Conservation (phyloP, 306 rosid genomes). For the Alnus glutinosa region DNA sequence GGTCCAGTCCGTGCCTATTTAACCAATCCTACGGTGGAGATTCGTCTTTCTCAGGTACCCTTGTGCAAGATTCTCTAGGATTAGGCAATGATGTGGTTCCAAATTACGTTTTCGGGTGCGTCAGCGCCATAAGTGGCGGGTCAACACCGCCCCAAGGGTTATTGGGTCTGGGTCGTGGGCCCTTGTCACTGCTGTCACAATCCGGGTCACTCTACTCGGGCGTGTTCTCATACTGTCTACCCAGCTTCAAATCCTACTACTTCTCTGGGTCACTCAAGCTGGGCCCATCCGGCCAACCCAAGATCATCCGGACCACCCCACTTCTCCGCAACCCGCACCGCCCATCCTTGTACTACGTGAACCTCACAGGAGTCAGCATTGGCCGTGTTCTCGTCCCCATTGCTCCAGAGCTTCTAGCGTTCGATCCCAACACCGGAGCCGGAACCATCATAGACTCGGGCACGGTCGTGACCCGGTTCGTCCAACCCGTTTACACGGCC, state of each 20-base stretch:
- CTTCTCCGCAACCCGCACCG: conserved; percentile 74
- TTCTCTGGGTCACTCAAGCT: conserved; percentile 89
- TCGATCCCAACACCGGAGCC: conserved; percentile 65
- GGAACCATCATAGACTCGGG: conserved; percentile 94
- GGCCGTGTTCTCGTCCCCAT: conserved; percentile 55
- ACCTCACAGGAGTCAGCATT: conserved; percentile 71
- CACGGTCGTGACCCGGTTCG: conserved; percentile 75
- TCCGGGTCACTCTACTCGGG: conserved; percentile 66
- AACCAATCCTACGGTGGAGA: conserved; percentile 82
- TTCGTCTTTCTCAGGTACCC: conserved; percentile 70
- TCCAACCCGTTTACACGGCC: conserved; percentile 60
- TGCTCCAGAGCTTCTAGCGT: conserved; percentile 38
- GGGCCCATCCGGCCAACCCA: conserved; percentile 82
- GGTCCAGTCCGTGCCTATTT: conserved; percentile 47
- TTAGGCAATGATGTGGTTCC: conserved; percentile 46
- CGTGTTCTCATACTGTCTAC: conserved; percentile 79
- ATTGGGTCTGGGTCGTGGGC: conserved; percentile 87
- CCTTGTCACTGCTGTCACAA: conserved; percentile 69
- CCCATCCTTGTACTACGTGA: conserved; percentile 78
- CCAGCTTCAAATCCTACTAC: conserved; percentile 83
- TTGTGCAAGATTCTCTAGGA: conserved; percentile 55
- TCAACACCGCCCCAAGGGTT: conserved; percentile 79
- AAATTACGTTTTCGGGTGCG: conserved; percentile 66
- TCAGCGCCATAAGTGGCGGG: conserved; percentile 50
- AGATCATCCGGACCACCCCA: conserved; percentile 69